Percentiles rank a stretch among this genome's conserved stretches.
These are phyloP conservation scores for Drechslera avenae DNA, from an alignment of 2,329 filamentous ascomycete genomes.

Conservation along the genomic window DNA sequence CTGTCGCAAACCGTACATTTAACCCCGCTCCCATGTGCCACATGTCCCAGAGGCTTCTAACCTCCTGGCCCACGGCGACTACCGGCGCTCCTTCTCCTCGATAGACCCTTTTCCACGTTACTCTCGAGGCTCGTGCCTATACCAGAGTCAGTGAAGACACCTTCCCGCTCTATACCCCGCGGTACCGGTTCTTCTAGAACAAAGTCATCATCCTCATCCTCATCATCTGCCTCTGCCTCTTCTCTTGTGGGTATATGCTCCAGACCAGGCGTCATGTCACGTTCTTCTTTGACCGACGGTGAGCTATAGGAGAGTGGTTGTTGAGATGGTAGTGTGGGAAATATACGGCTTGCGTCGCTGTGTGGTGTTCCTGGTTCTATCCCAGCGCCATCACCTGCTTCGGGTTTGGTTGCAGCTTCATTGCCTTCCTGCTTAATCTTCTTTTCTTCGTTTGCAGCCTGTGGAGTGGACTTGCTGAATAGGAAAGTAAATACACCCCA, in stretches of 20 bases:
- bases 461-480: slow-evolving; percentile 25
- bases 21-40: background rate
- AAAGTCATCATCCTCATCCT: slow-evolving; percentile 53
- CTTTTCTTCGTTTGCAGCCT: background rate
- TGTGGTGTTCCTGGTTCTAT: slow-evolving; percentile 34
- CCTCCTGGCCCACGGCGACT: background rate
- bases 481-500: slow-evolving; percentile 64
- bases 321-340: slow-evolving; percentile 55
- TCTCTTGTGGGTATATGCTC: slow-evolving; percentile 31
- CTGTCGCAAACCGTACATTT: background rate
- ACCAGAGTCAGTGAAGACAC: slow-evolving; percentile 49
- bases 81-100: slow-evolving; percentile 18
- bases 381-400: slow-evolving; percentile 11
- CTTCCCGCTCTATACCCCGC: slow-evolving; percentile 10
- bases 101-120: slow-evolving; percentile 20
- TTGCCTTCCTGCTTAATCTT: background rate
- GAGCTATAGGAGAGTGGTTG: slow-evolving; percentile 49
- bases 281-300: slow-evolving; percentile 31
- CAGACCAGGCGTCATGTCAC: slow-evolving; percentile 6
- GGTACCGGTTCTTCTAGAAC: slow-evolving; percentile 45
- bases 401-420: slow-evolving; percentile 15
- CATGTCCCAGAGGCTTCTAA: background rate
- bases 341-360: slow-evolving; percentile 56
- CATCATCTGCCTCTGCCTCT: slow-evolving; percentile 52
- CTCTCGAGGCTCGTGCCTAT: slow-evolving; percentile 56